Evolutionary conservation across 208 protist genomes (phyloP), one percentile per base, ranked within the genome.

Genomic region (Trypanosoma theileri): DNA sequence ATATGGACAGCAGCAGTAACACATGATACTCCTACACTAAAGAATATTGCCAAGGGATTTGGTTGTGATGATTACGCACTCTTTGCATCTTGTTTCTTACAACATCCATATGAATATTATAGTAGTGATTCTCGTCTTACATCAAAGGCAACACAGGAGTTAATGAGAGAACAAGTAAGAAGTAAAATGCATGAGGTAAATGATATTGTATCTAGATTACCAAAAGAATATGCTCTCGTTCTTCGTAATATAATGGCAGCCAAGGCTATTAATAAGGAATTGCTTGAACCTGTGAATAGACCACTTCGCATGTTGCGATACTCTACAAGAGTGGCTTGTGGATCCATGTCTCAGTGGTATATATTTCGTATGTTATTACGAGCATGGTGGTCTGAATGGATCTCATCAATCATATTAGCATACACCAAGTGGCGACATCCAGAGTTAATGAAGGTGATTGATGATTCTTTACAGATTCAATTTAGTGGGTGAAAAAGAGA

Each of bases 211-310:
- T 79, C 81, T 3, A 46, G 71, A 9, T 73, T 96, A 21, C 91
- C 91, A 56, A 89, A 88, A 78, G 82, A 93, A 70, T 96, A 94
- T 63, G 85, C 87, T 21, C 75, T 96, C n/a, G 80, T 94, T 56
- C 70, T 96, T 66, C 85, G 91, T n/a, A 91, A 79, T 66, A 91
- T 94, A 55, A 93, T 93, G 79, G 88, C 91, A 11, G 85, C 81
- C 24, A 93, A 93, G 73, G 88, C 88, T 1, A 93, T 96, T 41
- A 93, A 93, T 66, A 81, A 81, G 17, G 86, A 94, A 69, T 71
- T 96, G 17, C 77, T 80, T 56, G 79, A 91, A 19, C 77, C 77
- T 22, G 87, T 83, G 13, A 92, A 92, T 67, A 69, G 89, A 0
- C 86, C 84, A n/a, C 66, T 91, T 66, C 81, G 86, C 28, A 86